A percentile compares a stretch with the other conserved stretches of the same genome.
Evolutionary conservation across 768 basidiomycete genomes (phyloP).

Genomic region (Russula compacta): DNA sequence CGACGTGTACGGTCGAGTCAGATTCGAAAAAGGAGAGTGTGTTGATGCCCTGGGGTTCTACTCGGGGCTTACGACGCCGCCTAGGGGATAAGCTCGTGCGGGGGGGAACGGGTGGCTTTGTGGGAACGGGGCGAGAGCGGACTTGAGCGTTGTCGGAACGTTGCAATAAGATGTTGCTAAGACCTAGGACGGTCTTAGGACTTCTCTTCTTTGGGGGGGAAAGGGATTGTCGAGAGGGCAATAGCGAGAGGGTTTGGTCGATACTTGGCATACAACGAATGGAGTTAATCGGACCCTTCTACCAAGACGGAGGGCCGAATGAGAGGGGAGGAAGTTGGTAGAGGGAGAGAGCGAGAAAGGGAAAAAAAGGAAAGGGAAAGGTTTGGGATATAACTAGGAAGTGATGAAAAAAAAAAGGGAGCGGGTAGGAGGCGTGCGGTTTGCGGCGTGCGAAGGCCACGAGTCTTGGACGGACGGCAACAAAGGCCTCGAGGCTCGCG

Average conservation of each 20-base stretch:
- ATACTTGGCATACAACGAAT: conserved; percentile 37
- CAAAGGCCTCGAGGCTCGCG: conserved; percentile 17
- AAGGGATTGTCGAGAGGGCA: conserved; percentile 25
- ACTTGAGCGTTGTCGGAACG: conserved; percentile 18
- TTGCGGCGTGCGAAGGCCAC: conserved; percentile 30
- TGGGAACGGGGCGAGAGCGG: conserved; percentile 25
- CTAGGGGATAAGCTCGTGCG: conserved; percentile 31
- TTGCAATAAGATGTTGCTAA: conserved; percentile 30
- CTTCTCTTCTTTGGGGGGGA: conserved; percentile 29
- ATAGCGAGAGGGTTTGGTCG: conserved; percentile 26
- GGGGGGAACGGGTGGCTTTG: conserved; percentile 26
- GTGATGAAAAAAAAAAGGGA: conserved; percentile 23
- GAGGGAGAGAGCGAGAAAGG: conserved; percentile 23
- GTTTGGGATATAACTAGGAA: conserved; percentile 14
- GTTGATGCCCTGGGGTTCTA: conserved; percentile 31
- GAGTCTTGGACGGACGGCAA: conserved; percentile 26
- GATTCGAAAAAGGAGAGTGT: conserved; percentile 38
- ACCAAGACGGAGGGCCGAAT: conserved; percentile 22
- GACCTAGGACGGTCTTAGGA: conserved; percentile 42
- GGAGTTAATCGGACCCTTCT: conserved; percentile 23
- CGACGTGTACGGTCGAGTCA: conserved; percentile 26
- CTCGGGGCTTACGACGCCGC: conserved; percentile 34
- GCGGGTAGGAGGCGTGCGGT: conserved; percentile 25
- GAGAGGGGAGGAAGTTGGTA: conserved; percentile 21
- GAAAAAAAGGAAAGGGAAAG: conserved; percentile 20